A percentile compares a stretch with the other conserved stretches of the same genome.
These are phyloP conservation scores for Candida bentonensis DNA, from an alignment of 805 yeast species.

Conservation along the genomic window DNA sequence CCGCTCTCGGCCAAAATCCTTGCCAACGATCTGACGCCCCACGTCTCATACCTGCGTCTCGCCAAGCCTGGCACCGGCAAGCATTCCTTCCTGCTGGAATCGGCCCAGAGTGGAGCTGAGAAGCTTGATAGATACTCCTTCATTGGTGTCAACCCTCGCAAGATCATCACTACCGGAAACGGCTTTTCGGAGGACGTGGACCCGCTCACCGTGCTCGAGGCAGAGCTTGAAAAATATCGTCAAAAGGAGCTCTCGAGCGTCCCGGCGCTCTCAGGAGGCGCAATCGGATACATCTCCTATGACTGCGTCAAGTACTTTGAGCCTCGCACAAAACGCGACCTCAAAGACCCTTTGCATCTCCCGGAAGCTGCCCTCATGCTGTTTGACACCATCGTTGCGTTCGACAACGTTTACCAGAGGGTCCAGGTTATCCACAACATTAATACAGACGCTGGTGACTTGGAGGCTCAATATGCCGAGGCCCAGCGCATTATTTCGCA, in stretches of 20 bases:
- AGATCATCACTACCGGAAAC: constrained; percentile 73
- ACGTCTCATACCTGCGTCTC: constrained; percentile 75
- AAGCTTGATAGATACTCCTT: constrained; percentile 82
- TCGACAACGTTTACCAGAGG: constrained; percentile 87
- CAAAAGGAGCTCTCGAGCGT: constrained; percentile 49
- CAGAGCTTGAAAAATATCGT: constrained; percentile 50
- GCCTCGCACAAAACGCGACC: constrained; percentile 64
- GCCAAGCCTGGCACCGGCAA: constrained; percentile 44
- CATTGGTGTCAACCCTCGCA: constrained; percentile 75
- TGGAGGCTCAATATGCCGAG: constrained; percentile 38
- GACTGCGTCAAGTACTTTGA: constrained; percentile 96
- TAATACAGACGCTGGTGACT: constrained; percentile 26
- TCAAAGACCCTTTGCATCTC: constrained; percentile 65
- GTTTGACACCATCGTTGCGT: constrained; percentile 79
- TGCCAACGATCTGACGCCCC: constrained; percentile 75
- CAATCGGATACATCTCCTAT: constrained; percentile 88
- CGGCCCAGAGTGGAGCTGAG: constrained; percentile 71
- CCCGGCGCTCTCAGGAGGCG: constrained; percentile 86
- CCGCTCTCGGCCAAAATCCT: constrained; percentile 67
- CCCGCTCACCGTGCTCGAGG: constrained; percentile 62
- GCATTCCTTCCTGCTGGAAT: constrained; percentile 74
- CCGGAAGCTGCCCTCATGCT: constrained; percentile 93
- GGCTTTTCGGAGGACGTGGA: constrained; percentile 51
- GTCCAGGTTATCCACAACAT: constrained; percentile 82
- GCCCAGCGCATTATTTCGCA: constrained; percentile 41